A percentile compares a stretch with the other conserved stretches of the same genome.
These are phyloP conservation scores for Vanderwaltozyma verrucispora DNA, from an alignment of 805 yeast genomes.

Conservation along the genomic window DNA sequence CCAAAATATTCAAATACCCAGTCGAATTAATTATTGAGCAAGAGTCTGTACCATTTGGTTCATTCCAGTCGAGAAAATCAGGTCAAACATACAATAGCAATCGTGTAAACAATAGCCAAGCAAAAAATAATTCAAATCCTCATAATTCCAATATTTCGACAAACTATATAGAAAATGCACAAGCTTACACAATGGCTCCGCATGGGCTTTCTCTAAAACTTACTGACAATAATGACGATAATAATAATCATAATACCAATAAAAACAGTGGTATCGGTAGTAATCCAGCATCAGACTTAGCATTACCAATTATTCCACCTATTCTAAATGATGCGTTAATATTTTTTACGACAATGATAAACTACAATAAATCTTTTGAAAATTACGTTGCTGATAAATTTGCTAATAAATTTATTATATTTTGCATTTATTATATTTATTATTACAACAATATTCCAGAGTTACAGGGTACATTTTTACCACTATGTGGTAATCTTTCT, in stretches of 20 bases:
- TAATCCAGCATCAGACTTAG: constrained; percentile 3
- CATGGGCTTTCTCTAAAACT: not conserved
- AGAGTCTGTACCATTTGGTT: constrained; percentile 30
- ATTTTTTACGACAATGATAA: constrained; percentile 66
- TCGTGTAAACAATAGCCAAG: constrained; percentile 1
- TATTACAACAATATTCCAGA: constrained; percentile 27
- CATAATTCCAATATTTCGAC: not conserved
- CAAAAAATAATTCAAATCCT: not conserved
- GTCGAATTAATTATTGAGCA: constrained; percentile 30
- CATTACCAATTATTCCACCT: constrained; percentile 31
- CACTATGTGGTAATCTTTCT: constrained; percentile 42
- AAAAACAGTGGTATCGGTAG: no score
- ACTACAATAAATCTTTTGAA: constrained; percentile 55
- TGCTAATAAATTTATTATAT: constrained; percentile 44
- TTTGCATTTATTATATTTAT: constrained; percentile 47
- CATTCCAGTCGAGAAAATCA: constrained; percentile 4
- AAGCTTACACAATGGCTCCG: not conserved
- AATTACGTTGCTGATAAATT: constrained; percentile 35
- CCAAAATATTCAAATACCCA: constrained; percentile 40
- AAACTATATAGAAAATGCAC: not conserved
- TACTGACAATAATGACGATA: constrained; percentile 2
- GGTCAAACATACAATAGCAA: not conserved
- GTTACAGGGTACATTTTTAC: constrained; percentile 29
- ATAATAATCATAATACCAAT: constrained; percentile 3
- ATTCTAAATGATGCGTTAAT: constrained; percentile 53